Base-by-base conservation (phyloP, 768 basidiomycete genomes). In the Asterophora lycoperdoides region DNA sequence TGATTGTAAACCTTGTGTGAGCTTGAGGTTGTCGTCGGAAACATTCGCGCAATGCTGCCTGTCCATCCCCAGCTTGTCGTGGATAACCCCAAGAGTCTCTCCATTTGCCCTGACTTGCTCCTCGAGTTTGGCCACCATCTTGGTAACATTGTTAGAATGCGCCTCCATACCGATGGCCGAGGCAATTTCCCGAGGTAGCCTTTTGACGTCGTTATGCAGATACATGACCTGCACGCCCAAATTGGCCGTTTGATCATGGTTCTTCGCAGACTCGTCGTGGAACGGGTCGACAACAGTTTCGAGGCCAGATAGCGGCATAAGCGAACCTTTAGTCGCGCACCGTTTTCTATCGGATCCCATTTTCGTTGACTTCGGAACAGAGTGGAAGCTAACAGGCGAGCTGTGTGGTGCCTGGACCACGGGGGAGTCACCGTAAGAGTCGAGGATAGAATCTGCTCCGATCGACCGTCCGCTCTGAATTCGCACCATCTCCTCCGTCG, bases 381-480 rank as follows among this genome's bases (percentile, higher is more conserved):
- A 20, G 7, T 30, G 32, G 23, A 23, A 23, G 6, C 23, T 23
- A 30, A 18, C 33, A 8, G 36, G 13, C 20, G 17, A 28, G 8
- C 3, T 7, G 26, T 14, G 14, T 26, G 29, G 17, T 9, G 40
- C 8, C 6, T 35, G 36, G 26, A n/a, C 14, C 29, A 20, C 2
- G 10, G 19, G 28, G 13, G 13, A 23, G 17, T 51, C 51, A 29
- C 46, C 46, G 42, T 68, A 64, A 30, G 64, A 60, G 32, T 61
- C 60, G 18, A 66, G 40, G 17, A 66, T 66, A 33, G 62, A 62
- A 40, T 61, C 50, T 9, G 52, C 51, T 32, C 23, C 33, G 36
- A 49, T 56, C 15, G 60, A 61, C 39, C 36, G 52, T 9, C 17
- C 33, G 29, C 57, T 60, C 19, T 30, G n/a, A 14, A 35, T 18